phyloP scores from a whole-genome alignment of 2,329 filamentous ascomycete species.

The Pyrenochaeta sp. region DNA sequence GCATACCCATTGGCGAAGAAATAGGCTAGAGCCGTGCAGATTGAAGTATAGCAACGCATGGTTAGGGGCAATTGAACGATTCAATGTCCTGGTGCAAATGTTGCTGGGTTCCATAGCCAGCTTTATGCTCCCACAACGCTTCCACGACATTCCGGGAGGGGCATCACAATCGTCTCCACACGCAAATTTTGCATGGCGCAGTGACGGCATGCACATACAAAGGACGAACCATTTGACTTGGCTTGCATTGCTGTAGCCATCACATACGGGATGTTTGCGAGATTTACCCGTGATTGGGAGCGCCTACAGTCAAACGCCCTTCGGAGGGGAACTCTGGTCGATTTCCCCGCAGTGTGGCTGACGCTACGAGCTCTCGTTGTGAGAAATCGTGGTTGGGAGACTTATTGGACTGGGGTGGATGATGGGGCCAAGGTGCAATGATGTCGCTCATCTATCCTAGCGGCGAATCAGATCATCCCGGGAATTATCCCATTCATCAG shows the following conservation, averaged over 20 bases:
- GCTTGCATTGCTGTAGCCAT: background rate
- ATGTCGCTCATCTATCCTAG: background rate
- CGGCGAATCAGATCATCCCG: slow-evolving; percentile 6
- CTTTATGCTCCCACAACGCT: background rate
- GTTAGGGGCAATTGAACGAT: no score
- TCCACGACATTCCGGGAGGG: background rate
- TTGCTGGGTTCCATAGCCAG: background rate
- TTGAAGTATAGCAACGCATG: no score
- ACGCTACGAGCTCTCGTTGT: background rate
- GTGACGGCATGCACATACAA: slow-evolving; percentile 1
- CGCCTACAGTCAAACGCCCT: no score
- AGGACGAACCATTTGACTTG: background rate
- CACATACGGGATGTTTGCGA: background rate
- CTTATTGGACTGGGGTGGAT: background rate
- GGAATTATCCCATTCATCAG: background rate
- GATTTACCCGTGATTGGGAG: no score
- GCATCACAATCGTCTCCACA: background rate
- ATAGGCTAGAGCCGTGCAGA: no score
- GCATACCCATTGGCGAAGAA: no score
- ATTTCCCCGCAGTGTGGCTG: slow-evolving; percentile 1
- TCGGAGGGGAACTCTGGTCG: no score
- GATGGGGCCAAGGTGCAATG: background rate
- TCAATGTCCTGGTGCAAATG: no score
- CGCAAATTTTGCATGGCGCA: background rate
- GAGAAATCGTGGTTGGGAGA: background rate